Evolutionary conservation across 75 land plant species (phyloP).

Genomic region (Cryptomeria japonica): DNA sequence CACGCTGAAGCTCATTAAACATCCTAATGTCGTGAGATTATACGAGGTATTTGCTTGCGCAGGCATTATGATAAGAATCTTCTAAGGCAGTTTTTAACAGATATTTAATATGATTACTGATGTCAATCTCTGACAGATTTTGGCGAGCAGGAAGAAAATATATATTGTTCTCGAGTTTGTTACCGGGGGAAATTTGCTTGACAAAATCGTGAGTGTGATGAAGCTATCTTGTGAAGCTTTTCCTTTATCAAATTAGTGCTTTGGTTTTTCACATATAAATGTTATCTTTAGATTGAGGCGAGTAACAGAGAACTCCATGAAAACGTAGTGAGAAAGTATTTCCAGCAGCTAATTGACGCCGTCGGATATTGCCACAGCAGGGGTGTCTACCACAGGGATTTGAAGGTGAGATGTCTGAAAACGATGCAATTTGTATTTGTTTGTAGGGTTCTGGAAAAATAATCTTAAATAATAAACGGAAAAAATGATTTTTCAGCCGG

Average conservation of each 20-base stretch:
- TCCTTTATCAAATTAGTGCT: no score
- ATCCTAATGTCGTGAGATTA: constrained; percentile 68
- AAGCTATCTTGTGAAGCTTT: no score
- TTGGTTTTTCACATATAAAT: no score
- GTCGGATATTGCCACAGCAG: constrained; percentile 69
- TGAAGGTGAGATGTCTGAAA: constrained; percentile 47
- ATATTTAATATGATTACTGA: neutral
- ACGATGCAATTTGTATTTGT: neutral
- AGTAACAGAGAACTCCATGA: constrained; percentile 48
- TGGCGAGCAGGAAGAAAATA: constrained; percentile 76
- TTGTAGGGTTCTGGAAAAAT: no score
- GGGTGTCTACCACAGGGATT: constrained; percentile 75
- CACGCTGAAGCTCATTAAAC: constrained; percentile 64
- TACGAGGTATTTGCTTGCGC: constrained; percentile 44
- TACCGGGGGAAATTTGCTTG: constrained; percentile 72
- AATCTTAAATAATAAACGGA: no score
- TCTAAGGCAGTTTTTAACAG: neutral
- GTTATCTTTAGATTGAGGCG: constrained; percentile 20
- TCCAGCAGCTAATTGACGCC: constrained; percentile 74
- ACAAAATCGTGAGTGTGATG: constrained; percentile 57
- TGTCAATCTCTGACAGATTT: constrained; percentile 35
- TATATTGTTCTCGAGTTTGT: constrained; percentile 76
- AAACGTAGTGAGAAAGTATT: constrained; percentile 49
- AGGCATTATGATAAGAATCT: neutral
- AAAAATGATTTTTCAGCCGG: no score